These are phyloP conservation scores for Colletotrichum sp. DNA, from an alignment of 2,329 filamentous ascomycete species.

Conservation along the genomic window DNA sequence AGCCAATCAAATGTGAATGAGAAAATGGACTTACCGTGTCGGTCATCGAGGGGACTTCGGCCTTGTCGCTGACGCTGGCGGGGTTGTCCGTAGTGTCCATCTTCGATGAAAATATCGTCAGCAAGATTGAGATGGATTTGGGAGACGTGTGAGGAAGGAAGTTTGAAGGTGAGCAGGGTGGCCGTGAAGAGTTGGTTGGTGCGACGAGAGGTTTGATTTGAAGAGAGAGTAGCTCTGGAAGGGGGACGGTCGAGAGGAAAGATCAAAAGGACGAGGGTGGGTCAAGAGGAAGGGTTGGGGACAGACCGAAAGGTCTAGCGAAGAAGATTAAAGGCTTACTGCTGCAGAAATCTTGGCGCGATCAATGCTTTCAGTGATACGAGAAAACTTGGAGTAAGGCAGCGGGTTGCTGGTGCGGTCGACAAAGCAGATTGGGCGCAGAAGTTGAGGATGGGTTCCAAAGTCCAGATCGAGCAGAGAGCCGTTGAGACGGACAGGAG, in stretches of 20 bases:
- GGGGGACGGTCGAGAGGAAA: background rate
- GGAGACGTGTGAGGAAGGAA: background rate
- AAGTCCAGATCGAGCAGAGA: too few species aligned
- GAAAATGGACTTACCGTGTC: background rate
- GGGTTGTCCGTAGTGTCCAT: too few species aligned
- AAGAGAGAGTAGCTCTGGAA: background rate
- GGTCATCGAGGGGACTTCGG: too few species aligned
- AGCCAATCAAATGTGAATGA: background rate
- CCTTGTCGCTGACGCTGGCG: too few species aligned
- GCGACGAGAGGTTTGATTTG: background rate
- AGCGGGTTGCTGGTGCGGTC: too few species aligned
- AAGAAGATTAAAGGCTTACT: background rate
- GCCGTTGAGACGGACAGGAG: too few species aligned
- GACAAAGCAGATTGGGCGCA: too few species aligned
- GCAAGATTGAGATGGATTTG: background rate
- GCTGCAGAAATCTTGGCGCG: background rate
- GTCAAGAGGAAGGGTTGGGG: background rate
- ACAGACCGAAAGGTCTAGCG: background rate
- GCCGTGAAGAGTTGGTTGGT: background rate
- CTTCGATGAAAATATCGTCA: background rate
- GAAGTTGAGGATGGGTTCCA: too few species aligned
- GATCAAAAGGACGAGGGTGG: background rate
- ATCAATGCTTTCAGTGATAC: background rate
- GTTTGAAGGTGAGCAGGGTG: background rate
- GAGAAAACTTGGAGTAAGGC: too few species aligned